Base-by-base conservation (phyloP, 805 yeast species). In the Wickerhamiella cacticola region DNA sequence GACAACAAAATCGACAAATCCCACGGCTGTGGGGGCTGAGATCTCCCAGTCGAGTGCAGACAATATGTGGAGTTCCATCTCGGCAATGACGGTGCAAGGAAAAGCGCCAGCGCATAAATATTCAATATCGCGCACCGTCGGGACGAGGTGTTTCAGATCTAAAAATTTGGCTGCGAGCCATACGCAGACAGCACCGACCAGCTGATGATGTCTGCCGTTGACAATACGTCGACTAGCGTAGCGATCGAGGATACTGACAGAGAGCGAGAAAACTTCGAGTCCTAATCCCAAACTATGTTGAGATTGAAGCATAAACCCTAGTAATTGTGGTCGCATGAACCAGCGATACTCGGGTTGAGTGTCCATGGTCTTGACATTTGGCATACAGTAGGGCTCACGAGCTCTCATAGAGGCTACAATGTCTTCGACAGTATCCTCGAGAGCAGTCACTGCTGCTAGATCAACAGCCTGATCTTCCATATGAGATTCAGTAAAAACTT, bases 81-180 rank as follows among this genome's bases (percentile, higher is more conserved):
- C 88, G 46, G 72, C 65, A 56, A 76, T 78, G 74, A 77, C 70
- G 15, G 72, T 70, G 54, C 72, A 77, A 52, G 75, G 76, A 58
- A 79, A 79, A 9, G 72, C 72, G 49, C 72, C 72, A 41, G 84
- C 83, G 66, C 94, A 83, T 54, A 83, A 68, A 56, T 73, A 76
- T 49, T 81, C 77, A 48, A 85, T 70, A 59, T 84, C 94, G 26
- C 73, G 68, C 46, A 83, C 70, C 54, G 84, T 74, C 40, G 94
- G 94, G 43, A 82, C 75, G 56, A 85, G 70, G 50, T 78, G 76
- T 59, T 92, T 74, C 60, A 79, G 79, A 51, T 85, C 85, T 57
- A 75, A 75, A n/a, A 79, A 72, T 63, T 89, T 89, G 22, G 95
- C 80, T 2, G 95, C 85, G 26, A 89, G 74, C 96, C 97, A 89